Evolutionary conservation across 306 rosid genomes (phyloP), one percentile per base, ranked within the genome.

Genomic region (Rosa multiflora): DNA sequence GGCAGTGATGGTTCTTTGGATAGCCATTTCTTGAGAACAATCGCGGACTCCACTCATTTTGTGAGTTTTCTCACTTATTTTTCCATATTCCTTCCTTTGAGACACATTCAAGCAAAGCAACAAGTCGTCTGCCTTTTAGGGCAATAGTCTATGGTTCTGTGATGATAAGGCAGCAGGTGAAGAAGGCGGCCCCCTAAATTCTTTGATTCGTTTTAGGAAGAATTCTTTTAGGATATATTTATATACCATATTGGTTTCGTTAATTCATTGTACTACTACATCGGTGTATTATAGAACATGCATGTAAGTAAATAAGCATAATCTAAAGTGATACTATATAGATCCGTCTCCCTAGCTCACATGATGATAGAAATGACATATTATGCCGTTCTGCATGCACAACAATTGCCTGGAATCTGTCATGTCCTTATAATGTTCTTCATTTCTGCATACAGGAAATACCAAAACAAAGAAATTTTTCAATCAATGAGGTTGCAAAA

Each of bases 161-260:
- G 52, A 32, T 32, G 37, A 32, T 5, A 23, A 8, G 67, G 43
- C 71, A 76, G 46, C 29, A 29, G 59, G 35, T 23, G 70, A 70
- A 73, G 40, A 12, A 63, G 69, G 11, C 47, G 47, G 66, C 66
- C 48, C 68, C 52, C 70, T 75, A 62, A 88, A 90, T 90, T 90
- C 79, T 90, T 92, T 89, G 40, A 85, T 90, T 92, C 84, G 85
- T 90, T 86, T 80, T 73, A 67, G 80, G 79, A 39, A 66, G 72
- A 74, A 79, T 80, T 83, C 73, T 85, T 79, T 71, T 84, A 92
- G 91, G 43, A 75, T 76, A 84, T 62, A 72, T 21, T 79, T 62
- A 52, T n/a, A 66, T 79, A 59, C 77, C 46, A 43, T 62, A 77
- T 56, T 55, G 70, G 83, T 55, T 63, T 78, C 59, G 10, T 81